These are phyloP conservation scores for Hortaea werneckii DNA, from an alignment of 2,329 filamentous ascomycete species.

Conservation along the genomic window DNA sequence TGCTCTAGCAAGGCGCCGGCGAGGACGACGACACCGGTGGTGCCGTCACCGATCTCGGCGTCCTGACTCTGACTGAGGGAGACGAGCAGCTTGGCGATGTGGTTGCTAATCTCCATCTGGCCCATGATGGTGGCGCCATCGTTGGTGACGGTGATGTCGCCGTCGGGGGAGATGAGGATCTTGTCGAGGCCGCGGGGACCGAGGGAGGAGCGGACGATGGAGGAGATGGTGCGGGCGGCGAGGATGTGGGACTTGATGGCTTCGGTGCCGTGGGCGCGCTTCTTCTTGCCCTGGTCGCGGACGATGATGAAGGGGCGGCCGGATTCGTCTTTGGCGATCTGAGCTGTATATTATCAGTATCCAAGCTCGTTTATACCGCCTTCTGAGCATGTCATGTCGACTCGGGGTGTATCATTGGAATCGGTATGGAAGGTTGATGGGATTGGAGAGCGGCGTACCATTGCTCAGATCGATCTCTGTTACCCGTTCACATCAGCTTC, in stretches of 20 bases:
- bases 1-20: conserved; percentile 92
- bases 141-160: conserved; percentile 98
- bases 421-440: too few relatives aligned
- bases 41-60: conserved; percentile 97
- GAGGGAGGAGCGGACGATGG: conserved; percentile 93
- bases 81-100: conserved; percentile 92
- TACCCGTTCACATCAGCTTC: conserved; percentile 24
- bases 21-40: conserved; percentile 92
- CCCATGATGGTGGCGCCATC: conserved; percentile 95
- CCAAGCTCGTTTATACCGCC: background rate
- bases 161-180: conserved; percentile 96
- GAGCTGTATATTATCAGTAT: conserved; percentile 35
- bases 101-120: conserved; percentile 97
- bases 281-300: conserved; percentile 96
- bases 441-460: conserved; percentile 43
- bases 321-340: conserved; percentile 92
- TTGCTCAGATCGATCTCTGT: conserved; percentile 78
- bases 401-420: too few relatives aligned
- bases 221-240: conserved; percentile 88
- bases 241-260: conserved; percentile 98
- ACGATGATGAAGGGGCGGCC: conserved; percentile 97
- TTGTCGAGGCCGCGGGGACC: conserved; percentile 95
- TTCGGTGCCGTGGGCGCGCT: conserved; percentile 90
- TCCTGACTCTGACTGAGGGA: conserved; percentile 98
- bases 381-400: too few relatives aligned